These are phyloP conservation scores for Aspergillus sojae DNA, from an alignment of 2,329 filamentous ascomycete species.

Conservation along the genomic window DNA sequence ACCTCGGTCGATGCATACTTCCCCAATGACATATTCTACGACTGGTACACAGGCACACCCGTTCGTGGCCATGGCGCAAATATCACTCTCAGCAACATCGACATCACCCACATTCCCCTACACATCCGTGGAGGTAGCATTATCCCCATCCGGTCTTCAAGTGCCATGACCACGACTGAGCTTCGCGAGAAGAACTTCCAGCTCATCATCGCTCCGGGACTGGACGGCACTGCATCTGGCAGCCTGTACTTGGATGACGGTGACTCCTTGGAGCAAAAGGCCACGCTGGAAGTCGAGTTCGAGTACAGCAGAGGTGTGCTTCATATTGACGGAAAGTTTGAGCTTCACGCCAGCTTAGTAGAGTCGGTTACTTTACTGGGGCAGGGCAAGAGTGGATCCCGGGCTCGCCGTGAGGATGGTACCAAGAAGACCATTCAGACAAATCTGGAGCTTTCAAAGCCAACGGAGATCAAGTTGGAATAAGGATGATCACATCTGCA, in stretches of 20 bases:
- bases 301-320: slow-evolving; percentile 55
- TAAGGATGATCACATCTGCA: not conserved
- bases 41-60: slow-evolving; percentile 57
- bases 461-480: slow-evolving; percentile 18
- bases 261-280: slow-evolving; percentile 61
- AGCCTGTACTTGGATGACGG: slow-evolving; percentile 79
- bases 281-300: slow-evolving; percentile 63
- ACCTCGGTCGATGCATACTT: slow-evolving; percentile 60
- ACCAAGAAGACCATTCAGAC: slow-evolving; percentile 28
- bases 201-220: slow-evolving; percentile 68
- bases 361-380: slow-evolving; percentile 39
- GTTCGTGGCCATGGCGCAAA: slow-evolving; percentile 51
- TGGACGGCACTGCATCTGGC: slow-evolving; percentile 65
- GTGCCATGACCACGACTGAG: slow-evolving; percentile 63
- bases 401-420: slow-evolving; percentile 19
- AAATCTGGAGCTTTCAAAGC: slow-evolving; percentile 17
- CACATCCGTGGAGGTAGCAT: slow-evolving; percentile 65
- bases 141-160: slow-evolving; percentile 57
- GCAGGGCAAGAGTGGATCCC: slow-evolving; percentile 17
- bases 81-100: slow-evolving; percentile 49
- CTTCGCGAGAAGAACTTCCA: slow-evolving; percentile 67
- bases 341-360: slow-evolving; percentile 31
- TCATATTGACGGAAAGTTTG: slow-evolving; percentile 33
- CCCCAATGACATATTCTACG: slow-evolving; percentile 62
- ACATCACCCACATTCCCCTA: slow-evolving; percentile 60